Conservation (phyloP, 345 rosid genomes). For the Adansonia digitata region DNA sequence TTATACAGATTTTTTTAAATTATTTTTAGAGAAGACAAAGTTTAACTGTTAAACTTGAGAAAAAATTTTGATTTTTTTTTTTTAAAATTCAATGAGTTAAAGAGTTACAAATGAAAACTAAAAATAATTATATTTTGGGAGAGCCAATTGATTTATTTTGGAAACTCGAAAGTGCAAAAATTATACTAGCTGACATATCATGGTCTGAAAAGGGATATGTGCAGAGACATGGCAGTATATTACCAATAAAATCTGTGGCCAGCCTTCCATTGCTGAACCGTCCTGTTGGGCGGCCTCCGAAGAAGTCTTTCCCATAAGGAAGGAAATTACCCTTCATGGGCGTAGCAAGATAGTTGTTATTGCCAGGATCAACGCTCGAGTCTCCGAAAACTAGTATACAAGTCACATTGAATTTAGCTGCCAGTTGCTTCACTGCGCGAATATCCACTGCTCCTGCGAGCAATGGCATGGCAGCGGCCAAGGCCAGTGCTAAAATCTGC, state of each 20-base stretch:
- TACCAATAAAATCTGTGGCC: slow-evolving; percentile 41
- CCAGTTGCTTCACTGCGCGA: slow-evolving; percentile 29
- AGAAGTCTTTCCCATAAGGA: slow-evolving; percentile 10
- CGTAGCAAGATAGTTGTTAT: slow-evolving; percentile 1
- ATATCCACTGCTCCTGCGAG: slow-evolving; percentile 27
- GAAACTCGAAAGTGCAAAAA: slow-evolving; percentile 27
- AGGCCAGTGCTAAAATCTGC: not conserved
- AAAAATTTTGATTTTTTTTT: no score
- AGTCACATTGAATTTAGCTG: slow-evolving; percentile 48
- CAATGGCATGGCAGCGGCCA: not conserved
- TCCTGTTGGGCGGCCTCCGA: slow-evolving; percentile 9
- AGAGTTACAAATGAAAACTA: no score
- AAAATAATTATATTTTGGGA: no score
- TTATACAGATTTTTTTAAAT: no score
- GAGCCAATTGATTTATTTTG: not conserved
- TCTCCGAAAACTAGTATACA: slow-evolving; percentile 77
- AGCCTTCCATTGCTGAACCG: slow-evolving; percentile 13
- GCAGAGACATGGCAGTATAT: slow-evolving; percentile 11
- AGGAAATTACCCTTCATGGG: slow-evolving; percentile 8
- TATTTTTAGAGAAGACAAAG: no score
- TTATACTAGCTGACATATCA: slow-evolving; percentile 32
- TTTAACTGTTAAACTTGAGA: no score
- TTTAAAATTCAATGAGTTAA: no score
- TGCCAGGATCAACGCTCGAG: slow-evolving; percentile 48
- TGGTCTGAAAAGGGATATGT: not conserved